phyloP scores from a whole-genome alignment of 2,329 filamentous ascomycete genomes.

The Talaromyces sp. region DNA sequence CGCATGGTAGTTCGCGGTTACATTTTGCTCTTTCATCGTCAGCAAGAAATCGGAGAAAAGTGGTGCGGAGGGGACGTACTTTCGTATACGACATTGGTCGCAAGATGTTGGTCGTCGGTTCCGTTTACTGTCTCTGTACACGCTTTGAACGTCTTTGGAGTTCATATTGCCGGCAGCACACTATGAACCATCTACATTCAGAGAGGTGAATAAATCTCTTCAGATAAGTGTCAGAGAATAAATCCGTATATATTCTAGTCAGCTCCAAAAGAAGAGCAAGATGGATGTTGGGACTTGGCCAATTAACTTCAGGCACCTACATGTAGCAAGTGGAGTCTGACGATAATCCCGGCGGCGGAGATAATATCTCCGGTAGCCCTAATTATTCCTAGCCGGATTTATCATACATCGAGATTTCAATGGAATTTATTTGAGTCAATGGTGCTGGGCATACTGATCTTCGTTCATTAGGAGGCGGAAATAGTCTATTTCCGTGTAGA shows the following conservation, averaged over 20 bases:
- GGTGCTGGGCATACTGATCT: not conserved
- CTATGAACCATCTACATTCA: not conserved
- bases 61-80: not conserved
- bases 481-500: not conserved
- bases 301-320: not conserved
- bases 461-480: not conserved
- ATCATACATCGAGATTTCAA: not conserved
- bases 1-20: constrained; percentile 17
- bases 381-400: not conserved
- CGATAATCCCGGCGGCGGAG: constrained; percentile 6
- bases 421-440: not conserved
- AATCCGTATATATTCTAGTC: not conserved
- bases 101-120: constrained; percentile 18
- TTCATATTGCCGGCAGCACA: not conserved
- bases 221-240: not conserved
- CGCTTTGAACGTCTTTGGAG: not conserved
- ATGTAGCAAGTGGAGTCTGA: not conserved
- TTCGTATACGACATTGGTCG: constrained; percentile 18
- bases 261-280: not conserved
- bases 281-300: not conserved
- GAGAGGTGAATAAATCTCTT: too few species aligned
- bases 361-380: constrained; percentile 18
- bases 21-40: constrained; percentile 10
- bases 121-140: constrained; percentile 16
- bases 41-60: not conserved